Evolutionary conservation across 1,284 basidiomycete species (phyloP), one percentile per base, ranked within the genome.

Genomic region (Papiliotrema laurentii): DNA sequence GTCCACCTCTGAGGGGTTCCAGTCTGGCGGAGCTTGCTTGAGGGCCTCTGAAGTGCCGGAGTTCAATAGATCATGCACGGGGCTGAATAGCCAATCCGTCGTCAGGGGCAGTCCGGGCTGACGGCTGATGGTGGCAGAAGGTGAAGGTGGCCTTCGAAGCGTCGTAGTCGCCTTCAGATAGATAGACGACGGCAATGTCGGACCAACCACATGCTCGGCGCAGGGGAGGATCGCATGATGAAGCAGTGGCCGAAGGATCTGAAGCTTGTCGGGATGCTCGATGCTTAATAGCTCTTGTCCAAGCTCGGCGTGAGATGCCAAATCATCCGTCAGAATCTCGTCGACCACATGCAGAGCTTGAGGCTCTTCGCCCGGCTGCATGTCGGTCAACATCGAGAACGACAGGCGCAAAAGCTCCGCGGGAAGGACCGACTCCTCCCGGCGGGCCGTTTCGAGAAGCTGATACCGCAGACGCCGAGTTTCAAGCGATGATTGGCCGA

Each of bases 1-100:
- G 26, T 93, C 86, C 13, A 81, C 77, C 70, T 97, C 92, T 18
- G 82, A 85, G 0, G 83, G 82, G 63, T 86, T 79, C 91, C 91
- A 96, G 5, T 80, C 78, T 0, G 74, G 59, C 1, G 89, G 88
- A 2, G 89, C 75, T 35, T 68, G 69, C 42, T 80, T 78, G 71
- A 92, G 84, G 1, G 87, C 85, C 0, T 78, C 72, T 0, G 88
- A 89, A 9, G 82, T 80, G 4, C 84, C 84, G 0, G 87, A 90
- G 6, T 84, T 82, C 14, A 97, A 76, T 6, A 97, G 80, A 59
- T 93, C 87, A 60, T 90, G 81, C 5, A 97, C 70, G 0, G 90
- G 82, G 0, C 78, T 72, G 47, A 87, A 77, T 1, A 81, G 70
- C 89, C 91, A 97, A 64, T 89, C 86, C 4, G 72, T 69, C 0